These are phyloP conservation scores for Diaporthe citri DNA, from an alignment of 2,329 filamentous ascomycete genomes.

Conservation along the genomic window DNA sequence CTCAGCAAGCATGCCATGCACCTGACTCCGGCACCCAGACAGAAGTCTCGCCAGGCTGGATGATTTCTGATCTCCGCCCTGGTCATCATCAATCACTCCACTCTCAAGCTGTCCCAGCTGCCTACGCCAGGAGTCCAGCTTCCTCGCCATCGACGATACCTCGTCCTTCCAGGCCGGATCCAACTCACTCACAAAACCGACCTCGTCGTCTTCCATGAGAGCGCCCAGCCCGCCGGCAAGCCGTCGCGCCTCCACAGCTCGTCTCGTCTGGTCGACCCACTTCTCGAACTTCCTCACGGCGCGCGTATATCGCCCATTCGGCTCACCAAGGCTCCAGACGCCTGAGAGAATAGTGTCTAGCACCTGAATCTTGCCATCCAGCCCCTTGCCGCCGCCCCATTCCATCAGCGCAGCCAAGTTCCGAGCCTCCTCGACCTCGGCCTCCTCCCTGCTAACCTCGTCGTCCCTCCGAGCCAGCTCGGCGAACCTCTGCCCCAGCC, in stretches of 20 bases:
- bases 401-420: slow-evolving; percentile 65
- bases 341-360: slow-evolving; percentile 69
- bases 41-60: slow-evolving; percentile 63
- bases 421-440: slow-evolving; percentile 59
- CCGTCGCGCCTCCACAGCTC: slow-evolving; percentile 60
- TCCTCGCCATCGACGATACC: slow-evolving; percentile 62
- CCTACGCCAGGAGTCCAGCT: slow-evolving; percentile 66
- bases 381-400: slow-evolving; percentile 59
- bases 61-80: slow-evolving; percentile 36
- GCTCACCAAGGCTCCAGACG: slow-evolving; percentile 69
- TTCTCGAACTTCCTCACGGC: slow-evolving; percentile 69
- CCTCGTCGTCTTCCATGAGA: slow-evolving; percentile 46
- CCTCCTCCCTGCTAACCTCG: slow-evolving; percentile 54
- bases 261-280: slow-evolving; percentile 65
- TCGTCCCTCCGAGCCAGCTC: slow-evolving; percentile 51
- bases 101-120: slow-evolving; percentile 60
- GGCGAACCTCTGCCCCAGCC: slow-evolving; percentile 61
- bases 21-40: slow-evolving; percentile 59
- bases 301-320: slow-evolving; percentile 67
- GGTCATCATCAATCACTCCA: slow-evolving; percentile 39
- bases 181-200: slow-evolving; percentile 67
- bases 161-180: slow-evolving; percentile 72
- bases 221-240: slow-evolving; percentile 49
- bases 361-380: slow-evolving; percentile 69
- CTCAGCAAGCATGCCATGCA: slow-evolving; percentile 73